A percentile compares a stretch with the other conserved stretches of the same genome.
Evolutionary conservation across 208 protist genomes (phyloP).

Genomic region (Trichomonas gallinae): DNA sequence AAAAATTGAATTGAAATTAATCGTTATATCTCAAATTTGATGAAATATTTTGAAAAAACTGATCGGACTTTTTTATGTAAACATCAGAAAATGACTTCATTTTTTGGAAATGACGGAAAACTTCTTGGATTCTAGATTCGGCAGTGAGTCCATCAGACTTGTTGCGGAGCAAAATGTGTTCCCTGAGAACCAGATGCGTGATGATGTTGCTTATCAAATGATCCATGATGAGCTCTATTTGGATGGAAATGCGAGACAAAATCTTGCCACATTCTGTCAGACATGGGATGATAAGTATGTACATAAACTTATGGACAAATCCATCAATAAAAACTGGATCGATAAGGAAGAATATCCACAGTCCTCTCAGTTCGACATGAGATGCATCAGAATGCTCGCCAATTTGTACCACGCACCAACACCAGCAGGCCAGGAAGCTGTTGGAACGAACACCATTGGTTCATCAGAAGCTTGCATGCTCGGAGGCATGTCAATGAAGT

Average conservation of each 20-base stretch:
- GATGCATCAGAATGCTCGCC: constrained; percentile 22
- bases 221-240: constrained; percentile 23
- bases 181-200: not conserved
- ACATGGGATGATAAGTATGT: constrained; percentile 23
- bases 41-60: too few species aligned
- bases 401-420: not conserved
- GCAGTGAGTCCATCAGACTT: not conserved
- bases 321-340: not conserved
- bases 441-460: not conserved
- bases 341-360: constrained; percentile 24
- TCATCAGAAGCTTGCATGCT: constrained; percentile 25
- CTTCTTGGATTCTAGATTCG: too few species aligned
- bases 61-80: too few species aligned
- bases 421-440: not conserved
- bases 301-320: not conserved
- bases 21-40: too few species aligned
- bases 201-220: constrained; percentile 21
- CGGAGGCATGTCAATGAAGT: constrained; percentile 20
- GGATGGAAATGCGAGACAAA: not conserved
- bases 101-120: too few species aligned
- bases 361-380: not conserved
- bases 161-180: not conserved
- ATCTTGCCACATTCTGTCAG: not conserved
- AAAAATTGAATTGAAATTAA: too few species aligned
- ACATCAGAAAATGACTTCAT: too few species aligned